Conservation (phyloP, 1,284 basidiomycete genomes). For the Ustilago bromivora region DNA sequence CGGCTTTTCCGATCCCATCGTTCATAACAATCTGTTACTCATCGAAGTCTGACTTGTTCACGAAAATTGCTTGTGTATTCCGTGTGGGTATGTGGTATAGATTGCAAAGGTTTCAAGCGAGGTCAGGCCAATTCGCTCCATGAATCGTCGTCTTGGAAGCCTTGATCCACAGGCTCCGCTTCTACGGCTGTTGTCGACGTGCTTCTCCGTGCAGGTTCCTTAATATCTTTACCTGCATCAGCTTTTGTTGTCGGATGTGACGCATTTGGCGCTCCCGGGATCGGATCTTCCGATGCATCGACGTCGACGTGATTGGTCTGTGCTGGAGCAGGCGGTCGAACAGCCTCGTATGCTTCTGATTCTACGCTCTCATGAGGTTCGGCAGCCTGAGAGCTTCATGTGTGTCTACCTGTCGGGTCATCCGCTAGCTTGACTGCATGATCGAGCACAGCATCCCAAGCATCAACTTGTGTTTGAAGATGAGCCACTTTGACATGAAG, state of each 20-base stretch:
- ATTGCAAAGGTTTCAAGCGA: neutral
- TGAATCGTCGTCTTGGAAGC: slow-evolving; percentile 43
- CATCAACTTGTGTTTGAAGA: slow-evolving; percentile 37
- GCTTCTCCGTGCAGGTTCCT: neutral
- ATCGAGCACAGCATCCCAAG: slow-evolving; percentile 25
- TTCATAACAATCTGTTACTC: neutral
- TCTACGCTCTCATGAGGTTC: neutral
- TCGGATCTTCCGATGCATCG: neutral
- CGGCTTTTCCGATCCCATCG: neutral
- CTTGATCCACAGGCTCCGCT: slow-evolving; percentile 4
- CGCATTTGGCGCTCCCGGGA: neutral
- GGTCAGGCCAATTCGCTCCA: slow-evolving; percentile 34
- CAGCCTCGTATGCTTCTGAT: neutral
- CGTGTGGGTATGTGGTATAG: neutral
- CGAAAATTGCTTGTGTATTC: neutral
- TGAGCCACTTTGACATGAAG: slow-evolving; percentile 40
- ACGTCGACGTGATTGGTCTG: neutral
- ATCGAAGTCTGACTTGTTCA: neutral
- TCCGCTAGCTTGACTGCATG: slow-evolving; percentile 6
- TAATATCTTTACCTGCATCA: neutral
- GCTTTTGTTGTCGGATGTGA: neutral
- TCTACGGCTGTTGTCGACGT: neutral
- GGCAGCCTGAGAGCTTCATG: neutral
- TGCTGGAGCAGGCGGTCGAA: neutral
- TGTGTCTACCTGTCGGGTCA: neutral